Evolutionary conservation across 2,329 filamentous ascomycete species (phyloP).

Genomic region (Cladosporium halotolerans): DNA sequence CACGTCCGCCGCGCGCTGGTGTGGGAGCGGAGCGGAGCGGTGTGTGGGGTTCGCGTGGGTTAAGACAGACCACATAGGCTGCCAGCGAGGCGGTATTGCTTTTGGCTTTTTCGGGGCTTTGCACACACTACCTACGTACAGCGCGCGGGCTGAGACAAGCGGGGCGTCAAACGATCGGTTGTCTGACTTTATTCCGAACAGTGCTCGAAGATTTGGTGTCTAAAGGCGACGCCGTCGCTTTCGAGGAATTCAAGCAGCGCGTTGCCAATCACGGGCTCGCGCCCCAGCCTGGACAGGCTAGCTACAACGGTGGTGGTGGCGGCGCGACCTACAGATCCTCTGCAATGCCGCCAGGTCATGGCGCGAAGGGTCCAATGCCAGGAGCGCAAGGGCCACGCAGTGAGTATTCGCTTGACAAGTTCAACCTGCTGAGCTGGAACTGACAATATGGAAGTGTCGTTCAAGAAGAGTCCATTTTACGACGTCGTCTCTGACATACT

Average conservation of each 20-base stretch:
- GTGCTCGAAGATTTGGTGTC: constrained; percentile 34
- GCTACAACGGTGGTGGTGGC: not conserved
- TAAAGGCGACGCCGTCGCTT: constrained; percentile 29
- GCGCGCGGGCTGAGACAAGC: no score
- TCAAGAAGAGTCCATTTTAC: constrained; percentile 84
- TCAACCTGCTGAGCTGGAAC: not conserved
- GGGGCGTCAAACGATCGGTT: no score
- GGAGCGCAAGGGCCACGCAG: not conserved
- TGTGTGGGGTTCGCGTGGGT: not conserved
- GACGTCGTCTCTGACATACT: constrained; percentile 61
- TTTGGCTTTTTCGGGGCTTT: no score
- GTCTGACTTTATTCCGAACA: constrained; percentile 16
- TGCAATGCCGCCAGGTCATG: not conserved
- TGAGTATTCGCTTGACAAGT: not conserved
- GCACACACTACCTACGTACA: no score
- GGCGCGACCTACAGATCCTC: not conserved
- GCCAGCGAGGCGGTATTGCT: no score
- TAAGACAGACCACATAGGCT: no score
- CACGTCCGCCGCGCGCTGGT: no score
- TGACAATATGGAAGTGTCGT: constrained; percentile 5
- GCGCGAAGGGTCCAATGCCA: constrained; percentile 11
- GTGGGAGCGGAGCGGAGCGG: constrained; percentile 8
- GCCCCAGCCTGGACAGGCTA: constrained; percentile 22
- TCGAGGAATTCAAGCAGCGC: constrained; percentile 36
- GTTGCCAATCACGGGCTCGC: constrained; percentile 35